Conservation (phyloP, 345 rosid genomes). For the Gossypium rotundifolium region DNA sequence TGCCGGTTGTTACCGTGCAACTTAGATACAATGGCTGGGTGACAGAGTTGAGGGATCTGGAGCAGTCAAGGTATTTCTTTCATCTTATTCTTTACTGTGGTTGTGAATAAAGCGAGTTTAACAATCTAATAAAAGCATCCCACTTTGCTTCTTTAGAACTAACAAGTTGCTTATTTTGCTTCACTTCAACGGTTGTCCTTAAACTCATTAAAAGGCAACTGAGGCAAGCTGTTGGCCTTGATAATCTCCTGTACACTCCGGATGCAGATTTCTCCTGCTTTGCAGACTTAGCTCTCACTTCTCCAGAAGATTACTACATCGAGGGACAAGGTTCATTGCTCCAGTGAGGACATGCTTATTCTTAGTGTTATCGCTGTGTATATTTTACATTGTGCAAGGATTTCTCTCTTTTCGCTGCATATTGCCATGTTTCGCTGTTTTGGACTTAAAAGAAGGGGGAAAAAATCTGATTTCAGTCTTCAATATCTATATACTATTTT, state of each 20-base stretch:
- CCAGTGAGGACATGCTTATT: conserved; percentile 53
- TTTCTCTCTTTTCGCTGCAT: not conserved
- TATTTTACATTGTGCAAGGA: not conserved
- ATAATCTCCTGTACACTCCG: conserved; percentile 96
- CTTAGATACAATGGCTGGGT: conserved; percentile 99
- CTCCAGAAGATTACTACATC: conserved; percentile 92
- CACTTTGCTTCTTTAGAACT: not conserved
- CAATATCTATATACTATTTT: not conserved
- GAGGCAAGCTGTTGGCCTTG: conserved; percentile 72
- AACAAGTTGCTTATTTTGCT: not conserved
- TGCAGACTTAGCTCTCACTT: conserved; percentile 85
- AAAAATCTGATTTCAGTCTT: not conserved
- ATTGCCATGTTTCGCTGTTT: not conserved
- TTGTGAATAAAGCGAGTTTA: not conserved
- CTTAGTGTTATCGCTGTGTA: not conserved
- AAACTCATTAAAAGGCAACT: conserved; percentile 48
- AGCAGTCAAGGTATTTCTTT: conserved; percentile 62
- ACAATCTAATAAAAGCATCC: not conserved
- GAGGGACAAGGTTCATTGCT: conserved; percentile 97
- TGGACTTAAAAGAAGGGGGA: not conserved
- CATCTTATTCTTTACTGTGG: not conserved
- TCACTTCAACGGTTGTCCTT: not conserved
- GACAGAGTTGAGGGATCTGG: conserved; percentile 79
- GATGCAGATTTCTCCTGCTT: conserved; percentile 99
- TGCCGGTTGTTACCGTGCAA: conserved; percentile 90